Base-by-base conservation (phyloP, 495 filamentous ascomycete species). In the Lasiosphaeria hispida region DNA sequence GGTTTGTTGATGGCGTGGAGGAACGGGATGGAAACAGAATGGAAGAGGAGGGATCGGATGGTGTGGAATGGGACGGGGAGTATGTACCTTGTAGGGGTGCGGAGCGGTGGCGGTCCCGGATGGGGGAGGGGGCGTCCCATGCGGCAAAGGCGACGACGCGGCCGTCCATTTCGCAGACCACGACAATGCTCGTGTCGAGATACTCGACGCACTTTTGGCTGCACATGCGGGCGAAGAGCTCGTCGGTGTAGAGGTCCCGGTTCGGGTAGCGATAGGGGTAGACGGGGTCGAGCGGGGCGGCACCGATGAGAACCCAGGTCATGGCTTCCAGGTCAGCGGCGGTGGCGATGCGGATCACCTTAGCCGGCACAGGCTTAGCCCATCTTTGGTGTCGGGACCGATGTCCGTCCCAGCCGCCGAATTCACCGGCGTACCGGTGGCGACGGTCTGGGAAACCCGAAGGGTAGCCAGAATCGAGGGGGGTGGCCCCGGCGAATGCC, bases 251-350 rank as follows among this genome's bases (percentile, higher is more conserved):
- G 13, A 59, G 50, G 42, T 64, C 43, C 39, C 67, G 58, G 60
- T 67, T 55, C 4, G 69, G 71, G 42, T 68, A 74, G 33, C 71
- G 63, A 47, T 74, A 72, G 39, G 66, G 62, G 57, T 70, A 74
- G 52, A 67, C 48, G 37, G 71, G 71, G 56, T 74, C 71, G 15
- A 63, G 58, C 7, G 66, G 63, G 10, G 68, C 66, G 19, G 65
- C 65, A 1, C 53, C 61, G 60, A 65, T 43, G 1, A 70, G 61
- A 23, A 66, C 62, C 48, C 49, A 52, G 7, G 65, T 63, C 63
- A 70, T 68, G 59, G 55, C 59, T 48, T 63, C 63, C 10, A 70
- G 62, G 53, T 70, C 68, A 56, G 61, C 35, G 36, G 35, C 13
- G 4, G 44, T 64, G 10, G 68, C 68, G 6, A 56, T 48, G 7